Conservation (phyloP, 2,329 filamentous ascomycete genomes). For the Cytospora schulzeri region DNA sequence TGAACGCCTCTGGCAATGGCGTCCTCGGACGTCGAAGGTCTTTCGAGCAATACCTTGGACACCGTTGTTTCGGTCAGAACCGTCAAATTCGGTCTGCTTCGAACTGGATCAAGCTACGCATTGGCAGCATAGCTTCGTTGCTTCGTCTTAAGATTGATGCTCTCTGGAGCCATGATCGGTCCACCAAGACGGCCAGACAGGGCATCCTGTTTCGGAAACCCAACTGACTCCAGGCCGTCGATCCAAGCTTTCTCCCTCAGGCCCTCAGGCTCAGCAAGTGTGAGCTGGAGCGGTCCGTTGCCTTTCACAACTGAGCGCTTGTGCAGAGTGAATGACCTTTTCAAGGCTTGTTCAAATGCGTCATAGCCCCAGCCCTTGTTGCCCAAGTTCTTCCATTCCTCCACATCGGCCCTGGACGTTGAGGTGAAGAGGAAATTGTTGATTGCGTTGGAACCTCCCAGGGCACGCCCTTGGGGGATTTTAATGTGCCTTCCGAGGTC, state of each 20-base stretch:
- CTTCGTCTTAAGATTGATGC: conserved; percentile 28
- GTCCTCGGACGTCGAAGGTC: not conserved
- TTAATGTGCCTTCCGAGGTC: conserved; percentile 11
- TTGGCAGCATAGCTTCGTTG: conserved; percentile 29
- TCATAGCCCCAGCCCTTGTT: conserved; percentile 30
- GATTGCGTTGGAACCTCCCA: conserved; percentile 30
- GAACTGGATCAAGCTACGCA: conserved; percentile 29
- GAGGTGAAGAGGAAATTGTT: conserved; percentile 28
- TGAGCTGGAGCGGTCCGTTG: conserved; percentile 7
- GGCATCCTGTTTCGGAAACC: conserved; percentile 21
- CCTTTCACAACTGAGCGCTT: not conserved
- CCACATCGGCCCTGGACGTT: conserved; percentile 22
- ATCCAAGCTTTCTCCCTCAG: conserved; percentile 26
- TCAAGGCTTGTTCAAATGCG: conserved; percentile 8
- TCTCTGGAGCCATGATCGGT: conserved; percentile 13
- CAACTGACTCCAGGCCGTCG: conserved; percentile 26
- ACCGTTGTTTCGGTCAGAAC: conserved; percentile 25
- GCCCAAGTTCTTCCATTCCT: conserved; percentile 28
- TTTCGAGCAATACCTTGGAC: conserved; percentile 3
- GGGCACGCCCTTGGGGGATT: conserved; percentile 19
- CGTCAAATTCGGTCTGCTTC: conserved; percentile 26
- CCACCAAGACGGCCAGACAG: conserved; percentile 22
- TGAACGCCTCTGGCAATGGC: conserved; percentile 6
- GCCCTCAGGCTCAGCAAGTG: conserved; percentile 6
- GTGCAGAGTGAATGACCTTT: conserved; percentile 4